Evolutionary conservation across 192 early-diverging fungal genomes (phyloP).

Genomic region (Allomyces arbusculus): DNA sequence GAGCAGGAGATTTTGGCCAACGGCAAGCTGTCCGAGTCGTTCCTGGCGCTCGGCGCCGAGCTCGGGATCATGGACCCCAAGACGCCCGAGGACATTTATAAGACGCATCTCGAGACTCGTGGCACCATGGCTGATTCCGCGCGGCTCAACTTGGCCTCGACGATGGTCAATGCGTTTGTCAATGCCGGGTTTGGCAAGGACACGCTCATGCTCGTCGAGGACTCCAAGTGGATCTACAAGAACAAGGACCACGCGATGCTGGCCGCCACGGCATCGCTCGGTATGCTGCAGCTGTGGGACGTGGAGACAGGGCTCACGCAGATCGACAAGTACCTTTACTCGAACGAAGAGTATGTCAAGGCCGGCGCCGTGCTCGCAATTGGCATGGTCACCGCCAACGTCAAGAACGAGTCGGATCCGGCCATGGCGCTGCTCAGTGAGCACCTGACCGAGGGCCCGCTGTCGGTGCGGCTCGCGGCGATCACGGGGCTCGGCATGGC

Average conservation of each 20-base stretch:
- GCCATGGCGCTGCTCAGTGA: conserved; percentile 76
- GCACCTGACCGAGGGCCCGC: conserved; percentile 40
- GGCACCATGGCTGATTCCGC: conserved; percentile 69
- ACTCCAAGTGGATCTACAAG: conserved; percentile 79
- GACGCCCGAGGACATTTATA: conserved; percentile 95
- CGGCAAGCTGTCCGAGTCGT: conserved; percentile 65
- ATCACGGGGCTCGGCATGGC: conserved; percentile 85
- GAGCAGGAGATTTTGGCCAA: conserved; percentile 79
- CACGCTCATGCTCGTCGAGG: conserved; percentile 63
- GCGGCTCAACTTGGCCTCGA: conserved; percentile 83
- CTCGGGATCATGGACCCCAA: conserved; percentile 90
- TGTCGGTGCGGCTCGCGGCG: conserved; percentile 47
- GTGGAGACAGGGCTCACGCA: conserved; percentile 71
- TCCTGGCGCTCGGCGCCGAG: conserved; percentile 69
- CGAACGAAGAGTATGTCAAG: conserved; percentile 68
- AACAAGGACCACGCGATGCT: conserved; percentile 96
- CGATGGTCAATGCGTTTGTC: conserved; percentile 98
- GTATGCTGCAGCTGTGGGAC: conserved; percentile 86
- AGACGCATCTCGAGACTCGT: conserved; percentile 66
- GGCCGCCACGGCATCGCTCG: conserved; percentile 84
- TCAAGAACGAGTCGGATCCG: conserved; percentile 77
- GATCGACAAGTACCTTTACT: conserved; percentile 90
- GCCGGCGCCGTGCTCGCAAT: conserved; percentile 86
- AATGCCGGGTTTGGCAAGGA: conserved; percentile 92
- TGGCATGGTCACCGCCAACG: conserved; percentile 74